These are phyloP conservation scores for Neocatenulostroma microsporum DNA, from an alignment of 2,329 filamentous ascomycete genomes.

Conservation along the genomic window DNA sequence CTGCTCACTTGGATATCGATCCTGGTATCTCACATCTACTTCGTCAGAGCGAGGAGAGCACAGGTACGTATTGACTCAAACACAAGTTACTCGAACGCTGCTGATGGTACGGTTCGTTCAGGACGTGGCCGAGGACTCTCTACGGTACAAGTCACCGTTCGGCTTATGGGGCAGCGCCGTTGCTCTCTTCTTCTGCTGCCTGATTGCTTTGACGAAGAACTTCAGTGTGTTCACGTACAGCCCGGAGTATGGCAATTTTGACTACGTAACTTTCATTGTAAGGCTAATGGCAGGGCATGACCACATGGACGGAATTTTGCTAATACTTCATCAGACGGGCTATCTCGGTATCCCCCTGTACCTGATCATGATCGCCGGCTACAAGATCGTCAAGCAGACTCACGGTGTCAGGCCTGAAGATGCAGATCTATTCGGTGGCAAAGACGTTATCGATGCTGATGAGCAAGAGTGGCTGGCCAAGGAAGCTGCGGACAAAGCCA, in stretches of 20 bases:
- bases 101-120: conserved; percentile 16
- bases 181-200: conserved; percentile 60
- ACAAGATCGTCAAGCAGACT: conserved; percentile 58
- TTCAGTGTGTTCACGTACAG: conserved; percentile 56
- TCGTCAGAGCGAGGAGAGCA: conserved; percentile 38
- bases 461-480: conserved; percentile 34
- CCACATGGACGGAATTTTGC: neutral
- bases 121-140: conserved; percentile 34
- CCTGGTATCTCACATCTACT: conserved; percentile 43
- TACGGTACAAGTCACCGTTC: conserved; percentile 57
- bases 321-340: conserved; percentile 31
- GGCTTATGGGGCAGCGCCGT: conserved; percentile 61
- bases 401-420: conserved; percentile 47
- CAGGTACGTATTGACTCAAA: conserved; percentile 13
- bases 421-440: conserved; percentile 53
- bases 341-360: conserved; percentile 73
- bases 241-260: conserved; percentile 48
- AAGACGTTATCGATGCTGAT: conserved; percentile 51
- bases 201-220: conserved; percentile 78
- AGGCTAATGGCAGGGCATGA: conserved; percentile 35
- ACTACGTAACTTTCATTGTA: conserved; percentile 65
- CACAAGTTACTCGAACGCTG: too few species aligned
- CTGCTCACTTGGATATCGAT: conserved; percentile 44
- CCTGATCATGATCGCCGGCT: conserved; percentile 51
- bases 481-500: conserved; percentile 22